Percentiles rank a stretch among this genome's conserved stretches.
phyloP scores from a whole-genome alignment of 352 stramenopile species.

The Saprolegnia diclina region DNA sequence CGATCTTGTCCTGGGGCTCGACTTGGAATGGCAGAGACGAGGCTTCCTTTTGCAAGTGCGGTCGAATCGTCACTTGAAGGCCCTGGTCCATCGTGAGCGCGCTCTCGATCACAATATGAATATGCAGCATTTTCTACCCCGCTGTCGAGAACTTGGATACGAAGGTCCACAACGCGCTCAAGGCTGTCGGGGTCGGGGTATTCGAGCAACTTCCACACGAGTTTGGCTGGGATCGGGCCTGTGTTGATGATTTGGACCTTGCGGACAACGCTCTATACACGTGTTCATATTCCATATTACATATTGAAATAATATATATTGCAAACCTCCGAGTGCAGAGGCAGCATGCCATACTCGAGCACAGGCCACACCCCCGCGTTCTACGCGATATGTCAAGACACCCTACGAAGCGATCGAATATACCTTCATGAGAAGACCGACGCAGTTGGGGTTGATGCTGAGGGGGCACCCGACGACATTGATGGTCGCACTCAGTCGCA shows the following conservation, averaged over 20 bases:
- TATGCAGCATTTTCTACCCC: neutral
- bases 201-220: slow-evolving; percentile 58
- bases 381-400: neutral
- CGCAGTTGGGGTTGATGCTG: slow-evolving; percentile 53
- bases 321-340: slow-evolving; percentile 11
- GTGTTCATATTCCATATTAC: neutral
- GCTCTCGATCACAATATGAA: neutral
- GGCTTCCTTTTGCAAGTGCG: slow-evolving; percentile 15
- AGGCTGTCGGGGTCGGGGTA: slow-evolving; percentile 26
- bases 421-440: slow-evolving; percentile 42
- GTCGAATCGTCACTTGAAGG: slow-evolving; percentile 16
- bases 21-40: slow-evolving; percentile 42
- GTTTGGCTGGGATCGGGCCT: slow-evolving; percentile 43
- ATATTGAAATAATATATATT: neutral
- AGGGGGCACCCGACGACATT: slow-evolving; percentile 55
- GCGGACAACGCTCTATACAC: slow-evolving; percentile 32
- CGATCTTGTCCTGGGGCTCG: slow-evolving; percentile 14
- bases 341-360: slow-evolving; percentile 17
- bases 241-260: slow-evolving; percentile 65
- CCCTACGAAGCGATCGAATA: neutral
- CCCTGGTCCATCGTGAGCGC: neutral
- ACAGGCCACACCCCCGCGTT: slow-evolving; percentile 12
- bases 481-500: slow-evolving; percentile 53
- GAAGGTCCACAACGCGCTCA: slow-evolving; percentile 17
- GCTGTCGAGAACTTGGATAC: neutral